Evolutionary conservation across 2,329 filamentous ascomycete species (phyloP).

Genomic region (Exophiala bonariae): DNA sequence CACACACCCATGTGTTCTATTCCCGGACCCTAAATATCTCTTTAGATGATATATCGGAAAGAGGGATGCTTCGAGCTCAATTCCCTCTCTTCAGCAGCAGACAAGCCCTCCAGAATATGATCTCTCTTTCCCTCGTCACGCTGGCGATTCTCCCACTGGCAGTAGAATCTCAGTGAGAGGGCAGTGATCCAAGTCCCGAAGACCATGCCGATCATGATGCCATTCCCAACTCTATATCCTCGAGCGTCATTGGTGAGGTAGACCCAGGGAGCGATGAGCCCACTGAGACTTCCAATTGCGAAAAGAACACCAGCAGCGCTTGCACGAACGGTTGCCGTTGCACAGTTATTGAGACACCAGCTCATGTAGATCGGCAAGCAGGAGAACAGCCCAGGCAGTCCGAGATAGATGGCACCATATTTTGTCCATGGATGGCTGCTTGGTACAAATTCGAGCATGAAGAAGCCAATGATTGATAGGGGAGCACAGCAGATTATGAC

Average conservation of each 20-base stretch:
- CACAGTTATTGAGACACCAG: slow-evolving; percentile 45
- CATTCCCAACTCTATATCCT: slow-evolving; percentile 41
- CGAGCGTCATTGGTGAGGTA: slow-evolving; percentile 42
- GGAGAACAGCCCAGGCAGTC: slow-evolving; percentile 32
- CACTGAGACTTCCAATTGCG: slow-evolving; percentile 65
- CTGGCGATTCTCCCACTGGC: slow-evolving; percentile 43
- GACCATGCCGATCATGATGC: slow-evolving; percentile 43
- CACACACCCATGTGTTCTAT: no score
- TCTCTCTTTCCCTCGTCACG: slow-evolving; percentile 41
- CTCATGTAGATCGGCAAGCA: slow-evolving; percentile 38
- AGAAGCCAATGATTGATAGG: slow-evolving; percentile 36
- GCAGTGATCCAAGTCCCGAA: slow-evolving; percentile 37
- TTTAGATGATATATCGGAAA: slow-evolving; percentile 45
- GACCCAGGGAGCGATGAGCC: slow-evolving; percentile 59
- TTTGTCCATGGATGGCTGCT: slow-evolving; percentile 33
- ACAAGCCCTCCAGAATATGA: slow-evolving; percentile 36
- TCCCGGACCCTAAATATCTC: no score
- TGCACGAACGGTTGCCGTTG: slow-evolving; percentile 34
- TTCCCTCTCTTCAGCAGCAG: slow-evolving; percentile 31
- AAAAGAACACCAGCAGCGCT: slow-evolving; percentile 54
- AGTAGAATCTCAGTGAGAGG: slow-evolving; percentile 38
- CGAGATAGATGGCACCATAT: slow-evolving; percentile 39
- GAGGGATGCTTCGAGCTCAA: slow-evolving; percentile 44
- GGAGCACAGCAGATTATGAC: no score
- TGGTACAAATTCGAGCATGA: slow-evolving; percentile 36